phyloP scores from a whole-genome alignment of 495 filamentous ascomycete species.

The Aspergillus affinis region DNA sequence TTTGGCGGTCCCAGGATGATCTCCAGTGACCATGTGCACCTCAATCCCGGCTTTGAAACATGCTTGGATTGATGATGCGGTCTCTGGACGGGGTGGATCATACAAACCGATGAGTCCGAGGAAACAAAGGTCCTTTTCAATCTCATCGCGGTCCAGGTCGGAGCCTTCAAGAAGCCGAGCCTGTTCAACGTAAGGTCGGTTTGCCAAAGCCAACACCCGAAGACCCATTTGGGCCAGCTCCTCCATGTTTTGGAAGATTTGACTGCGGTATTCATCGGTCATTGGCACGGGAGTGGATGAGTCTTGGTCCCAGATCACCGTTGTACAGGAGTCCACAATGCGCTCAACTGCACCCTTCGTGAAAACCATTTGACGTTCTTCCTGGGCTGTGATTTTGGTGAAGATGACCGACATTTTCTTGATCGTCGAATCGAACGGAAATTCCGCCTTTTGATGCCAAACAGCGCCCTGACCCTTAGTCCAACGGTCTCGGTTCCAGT shows the following conservation, averaged over 20 bases:
- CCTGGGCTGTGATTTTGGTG: slow-evolving; percentile 38
- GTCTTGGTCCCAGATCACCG: slow-evolving; percentile 42
- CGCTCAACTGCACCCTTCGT: slow-evolving; percentile 81
- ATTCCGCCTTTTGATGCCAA: slow-evolving; percentile 54
- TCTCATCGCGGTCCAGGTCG: slow-evolving; percentile 31
- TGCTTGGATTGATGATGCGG: slow-evolving; percentile 51
- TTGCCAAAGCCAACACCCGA: slow-evolving; percentile 63
- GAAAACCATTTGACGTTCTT: slow-evolving; percentile 52
- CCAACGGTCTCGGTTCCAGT: slow-evolving; percentile 50
- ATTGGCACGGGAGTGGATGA: slow-evolving; percentile 35
- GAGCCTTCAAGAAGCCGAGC: slow-evolving; percentile 18
- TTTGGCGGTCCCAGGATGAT: slow-evolving; percentile 63
- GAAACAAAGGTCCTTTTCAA: slow-evolving; percentile 60
- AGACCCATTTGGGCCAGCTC: slow-evolving; percentile 61
- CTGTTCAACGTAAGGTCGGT: slow-evolving; percentile 36
- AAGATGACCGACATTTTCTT: slow-evolving; percentile 68
- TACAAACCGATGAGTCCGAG: slow-evolving; percentile 70
- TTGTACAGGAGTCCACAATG: slow-evolving; percentile 67
- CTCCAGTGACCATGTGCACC: slow-evolving; percentile 76
- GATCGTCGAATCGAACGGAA: slow-evolving; percentile 58
- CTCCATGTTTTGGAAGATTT: slow-evolving; percentile 65
- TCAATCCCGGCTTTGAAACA: slow-evolving; percentile 66
- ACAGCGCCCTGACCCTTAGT: slow-evolving; percentile 36
- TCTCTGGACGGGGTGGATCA: slow-evolving; percentile 51
- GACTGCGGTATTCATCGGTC: slow-evolving; percentile 38